Conservation (phyloP, 345 rosid genomes). For the Lumnitzera racemosa region DNA sequence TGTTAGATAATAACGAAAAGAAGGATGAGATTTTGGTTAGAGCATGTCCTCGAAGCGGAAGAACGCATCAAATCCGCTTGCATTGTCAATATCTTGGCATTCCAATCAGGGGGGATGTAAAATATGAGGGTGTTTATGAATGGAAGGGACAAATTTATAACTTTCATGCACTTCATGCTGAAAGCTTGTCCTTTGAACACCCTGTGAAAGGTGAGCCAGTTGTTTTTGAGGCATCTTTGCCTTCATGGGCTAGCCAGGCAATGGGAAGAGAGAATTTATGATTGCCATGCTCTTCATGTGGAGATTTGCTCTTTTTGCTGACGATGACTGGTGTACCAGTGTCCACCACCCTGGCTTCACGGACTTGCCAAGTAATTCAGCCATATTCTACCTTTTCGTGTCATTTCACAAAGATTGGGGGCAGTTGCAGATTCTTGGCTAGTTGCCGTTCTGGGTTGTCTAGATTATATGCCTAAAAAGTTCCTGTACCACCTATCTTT, state of each 20-base stretch:
- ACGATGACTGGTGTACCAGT: too few species aligned
- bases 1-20: conserved; percentile 10
- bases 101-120: conserved; percentile 75
- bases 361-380: too few species aligned
- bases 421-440: too few species aligned
- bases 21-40: conserved; percentile 60
- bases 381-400: too few species aligned
- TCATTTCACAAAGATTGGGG: too few species aligned
- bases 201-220: conserved; percentile 45
- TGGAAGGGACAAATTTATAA: conserved; percentile 54
- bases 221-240: conserved; percentile 51
- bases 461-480: too few species aligned
- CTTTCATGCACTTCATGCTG: conserved; percentile 81
- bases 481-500: too few species aligned
- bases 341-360: too few species aligned
- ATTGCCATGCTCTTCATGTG: background rate
- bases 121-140: conserved; percentile 73
- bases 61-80: conserved; percentile 89
- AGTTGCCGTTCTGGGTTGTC: too few species aligned
- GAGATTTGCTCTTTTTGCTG: too few species aligned
- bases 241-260: conserved; percentile 45
- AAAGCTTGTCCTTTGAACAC: conserved; percentile 69
- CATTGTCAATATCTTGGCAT: conserved; percentile 88
- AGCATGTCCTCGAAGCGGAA: conserved; percentile 74
- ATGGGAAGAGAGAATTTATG: conserved; percentile 1